Base-by-base conservation (phyloP, 2,329 filamentous ascomycete genomes). In the Albophoma yamanashiensis region DNA sequence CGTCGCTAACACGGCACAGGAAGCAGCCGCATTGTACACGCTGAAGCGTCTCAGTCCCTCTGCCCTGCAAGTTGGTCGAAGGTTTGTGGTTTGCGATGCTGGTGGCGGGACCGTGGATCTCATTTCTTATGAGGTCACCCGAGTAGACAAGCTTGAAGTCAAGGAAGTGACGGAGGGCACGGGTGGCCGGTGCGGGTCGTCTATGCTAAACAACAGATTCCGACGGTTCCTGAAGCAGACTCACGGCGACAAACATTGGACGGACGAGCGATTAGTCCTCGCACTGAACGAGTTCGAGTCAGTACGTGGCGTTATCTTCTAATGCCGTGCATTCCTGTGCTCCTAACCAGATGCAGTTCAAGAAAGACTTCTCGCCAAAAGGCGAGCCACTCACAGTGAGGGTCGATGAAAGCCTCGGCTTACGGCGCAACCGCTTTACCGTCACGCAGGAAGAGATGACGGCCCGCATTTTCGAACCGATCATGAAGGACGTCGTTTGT, bases 371-470 rank as follows among this genome's bases (percentile, higher is more conserved):
- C 66, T 70, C 55, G 62, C 75, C 62, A 55, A 71, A 69, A 27
- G 70, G 70, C 58, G 59, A 78, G 68, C 60, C 72, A 70, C 57
- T 73, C 62, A 64, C 71, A 61, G 62, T 79, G 70, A 67, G 67
- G 56, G 65, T 74, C 50, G 68, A 74, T 42, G 61, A 71, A 27
- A 70, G 66, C 36, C 68, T 75, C 39, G 71, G 72, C 3, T 57
- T 74, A 22, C 67, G 63, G 39, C 68, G 71, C 47, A 70, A 73
- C 36, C 65, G 63, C 38, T 68, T 63, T 59, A 72, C 69, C 1
- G 68, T 75, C 64, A 59, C 73, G n/a, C 68, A 83, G 71, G 58
- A 88, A 85, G 69, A 50, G 82, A 92, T 73, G 88, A 91, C 67
- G 82, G 88, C 71, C 81, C 77, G 66, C 82, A 72, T 75, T 15